A percentile compares a stretch with the other conserved stretches of the same genome.
Evolutionary conservation across 2,329 filamentous ascomycete species (phyloP).

Genomic region (Alternaria angustiovoidea): DNA sequence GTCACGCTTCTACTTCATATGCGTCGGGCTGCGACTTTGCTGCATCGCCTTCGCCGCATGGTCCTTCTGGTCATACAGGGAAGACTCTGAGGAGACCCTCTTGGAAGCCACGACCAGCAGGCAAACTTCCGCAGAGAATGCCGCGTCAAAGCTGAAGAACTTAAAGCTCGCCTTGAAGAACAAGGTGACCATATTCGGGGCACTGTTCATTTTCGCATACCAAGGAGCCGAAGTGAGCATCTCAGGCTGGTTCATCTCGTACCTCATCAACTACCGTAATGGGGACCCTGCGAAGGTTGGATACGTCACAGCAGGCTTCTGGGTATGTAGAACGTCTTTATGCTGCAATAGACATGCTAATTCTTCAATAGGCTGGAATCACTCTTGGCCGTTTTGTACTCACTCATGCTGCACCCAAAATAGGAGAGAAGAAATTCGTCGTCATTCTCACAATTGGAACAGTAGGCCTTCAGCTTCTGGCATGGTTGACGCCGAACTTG

Average conservation of each 20-base stretch:
- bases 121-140: constrained; percentile 46
- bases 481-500: constrained; percentile 80
- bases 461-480: constrained; percentile 74
- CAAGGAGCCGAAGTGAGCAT: constrained; percentile 86
- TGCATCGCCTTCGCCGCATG: constrained; percentile 69
- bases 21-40: constrained; percentile 64
- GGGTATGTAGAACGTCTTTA: constrained; percentile 56
- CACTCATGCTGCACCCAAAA: constrained; percentile 68
- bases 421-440: constrained; percentile 77
- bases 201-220: constrained; percentile 85
- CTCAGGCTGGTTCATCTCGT: constrained; percentile 87
- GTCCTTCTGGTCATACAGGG: constrained; percentile 75
- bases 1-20: constrained; percentile 77
- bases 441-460: constrained; percentile 68
- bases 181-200: constrained; percentile 73
- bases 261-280: constrained; percentile 75
- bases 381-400: constrained; percentile 78
- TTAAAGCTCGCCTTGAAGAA: constrained; percentile 61
- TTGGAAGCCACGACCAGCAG: constrained; percentile 56
- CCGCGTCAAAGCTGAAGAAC: constrained; percentile 57
- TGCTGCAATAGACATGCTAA: constrained; percentile 13
- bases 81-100: constrained; percentile 61
- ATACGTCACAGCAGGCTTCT: constrained; percentile 77
- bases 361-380: constrained; percentile 69
- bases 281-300: constrained; percentile 76